Conservation (phyloP, 2,329 filamentous ascomycete species). For the Coniella vitis region DNA sequence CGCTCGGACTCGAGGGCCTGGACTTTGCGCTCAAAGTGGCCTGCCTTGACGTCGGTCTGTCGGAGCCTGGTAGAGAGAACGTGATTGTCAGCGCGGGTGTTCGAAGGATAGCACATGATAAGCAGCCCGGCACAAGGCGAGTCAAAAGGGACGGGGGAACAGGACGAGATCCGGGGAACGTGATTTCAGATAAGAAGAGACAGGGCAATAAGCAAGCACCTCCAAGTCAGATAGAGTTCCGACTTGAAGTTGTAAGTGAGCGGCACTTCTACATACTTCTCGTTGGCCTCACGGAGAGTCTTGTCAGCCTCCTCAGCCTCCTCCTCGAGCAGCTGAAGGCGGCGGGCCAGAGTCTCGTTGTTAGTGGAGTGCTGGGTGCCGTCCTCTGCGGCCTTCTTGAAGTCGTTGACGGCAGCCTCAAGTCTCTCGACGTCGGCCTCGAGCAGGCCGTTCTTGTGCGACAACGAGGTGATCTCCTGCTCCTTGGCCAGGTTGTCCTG, state of each 20-base stretch:
- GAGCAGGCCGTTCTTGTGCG: conserved; percentile 90
- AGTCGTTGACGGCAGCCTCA: conserved; percentile 73
- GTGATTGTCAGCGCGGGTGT: conserved; percentile 11
- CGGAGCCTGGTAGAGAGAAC: conserved; percentile 61
- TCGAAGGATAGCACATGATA: not conserved
- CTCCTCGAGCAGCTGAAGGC: conserved; percentile 93
- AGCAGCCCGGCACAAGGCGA: not conserved
- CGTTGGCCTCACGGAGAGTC: conserved; percentile 92
- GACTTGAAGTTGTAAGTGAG: conserved; percentile 18
- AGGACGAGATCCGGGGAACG: not conserved
- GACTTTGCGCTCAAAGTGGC: conserved; percentile 98
- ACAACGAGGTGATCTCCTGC: conserved; percentile 93
- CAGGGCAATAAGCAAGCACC: conserved; percentile 16
- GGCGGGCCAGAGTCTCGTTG: conserved; percentile 85
- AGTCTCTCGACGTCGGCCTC: conserved; percentile 91
- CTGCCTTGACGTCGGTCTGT: conserved; percentile 98
- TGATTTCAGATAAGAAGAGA: conserved; percentile 1
- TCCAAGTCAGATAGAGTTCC: conserved; percentile 16
- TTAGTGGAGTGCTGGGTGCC: conserved; percentile 77
- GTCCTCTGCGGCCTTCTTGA: conserved; percentile 81
- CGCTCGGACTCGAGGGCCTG: conserved; percentile 88
- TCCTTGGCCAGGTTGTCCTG: conserved; percentile 95
- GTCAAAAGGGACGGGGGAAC: not conserved
- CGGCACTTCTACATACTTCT: conserved; percentile 66
- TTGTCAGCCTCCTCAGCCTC: conserved; percentile 96